phyloP scores from a whole-genome alignment of 768 basidiomycete species.

The Lentinula edodes region DNA sequence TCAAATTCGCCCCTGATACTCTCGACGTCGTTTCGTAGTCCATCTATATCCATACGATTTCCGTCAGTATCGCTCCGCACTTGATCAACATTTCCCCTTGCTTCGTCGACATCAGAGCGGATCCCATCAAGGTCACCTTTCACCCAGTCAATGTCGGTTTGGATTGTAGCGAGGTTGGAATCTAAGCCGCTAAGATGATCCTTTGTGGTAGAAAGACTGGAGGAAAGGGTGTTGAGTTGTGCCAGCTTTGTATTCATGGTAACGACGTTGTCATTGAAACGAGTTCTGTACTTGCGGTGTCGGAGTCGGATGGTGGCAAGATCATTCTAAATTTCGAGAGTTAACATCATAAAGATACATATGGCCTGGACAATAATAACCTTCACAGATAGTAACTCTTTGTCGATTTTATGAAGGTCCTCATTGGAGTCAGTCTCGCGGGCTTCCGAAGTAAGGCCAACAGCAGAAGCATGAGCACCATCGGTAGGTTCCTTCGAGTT shows the following conservation, averaged over 20 bases:
- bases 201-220: neutral
- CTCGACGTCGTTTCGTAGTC: neutral
- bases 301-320: slow-evolving; percentile 1
- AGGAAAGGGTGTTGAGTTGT: slow-evolving; percentile 11
- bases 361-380: neutral
- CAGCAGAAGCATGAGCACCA: neutral
- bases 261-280: slow-evolving; percentile 11
- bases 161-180: neutral
- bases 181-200: neutral
- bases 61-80: neutral
- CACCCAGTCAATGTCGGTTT: neutral
- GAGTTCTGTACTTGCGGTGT: slow-evolving; percentile 7
- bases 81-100: neutral
- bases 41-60: neutral
- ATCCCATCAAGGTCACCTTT: neutral
- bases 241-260: slow-evolving; percentile 13
- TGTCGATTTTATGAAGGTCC: neutral
- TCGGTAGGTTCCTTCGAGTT: neutral
- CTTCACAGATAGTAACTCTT: neutral
- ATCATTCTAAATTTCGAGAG: slow-evolving; percentile 4
- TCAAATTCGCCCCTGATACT: neutral
- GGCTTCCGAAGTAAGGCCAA: neutral
- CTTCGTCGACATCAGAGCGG: neutral
- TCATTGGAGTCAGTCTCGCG: too few relatives aligned
- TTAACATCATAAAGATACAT: neutral